Base-by-base conservation (phyloP, 169 alveolate genomes). In the Eimeria maxima region DNA sequence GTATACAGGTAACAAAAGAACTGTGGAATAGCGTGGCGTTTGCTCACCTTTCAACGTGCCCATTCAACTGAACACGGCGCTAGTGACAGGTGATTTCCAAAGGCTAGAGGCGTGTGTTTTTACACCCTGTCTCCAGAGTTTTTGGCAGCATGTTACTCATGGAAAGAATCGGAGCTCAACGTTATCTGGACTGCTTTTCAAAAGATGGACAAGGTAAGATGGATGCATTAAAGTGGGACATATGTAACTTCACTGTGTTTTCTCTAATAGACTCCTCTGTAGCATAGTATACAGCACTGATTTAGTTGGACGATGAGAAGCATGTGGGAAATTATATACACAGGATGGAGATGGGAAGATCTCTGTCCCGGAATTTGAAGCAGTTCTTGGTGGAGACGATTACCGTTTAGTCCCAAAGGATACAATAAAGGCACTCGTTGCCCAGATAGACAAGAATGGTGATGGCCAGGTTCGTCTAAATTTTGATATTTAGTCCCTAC, bases 91-190 rank as follows among this genome's bases (percentile, higher is more conserved):
- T 0, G 7, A 7, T 7, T 45, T 11, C 11, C 0, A 1, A 69
- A 33, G 14, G 80, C 45, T 29, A 22, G 80, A 69, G 42, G 47
- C 45, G 7, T 27, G 80, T 10, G 45, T 11, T 7, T 69, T n/a
- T 33, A 0, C 88, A 45, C 11, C 3, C 42, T 81, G 65, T 55
- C 18, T 4, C 5, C 95, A 6, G 98, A 97, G 89, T 97, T 97
- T 89, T 78, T 97, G 81, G 97, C 98, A n/a, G 98, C 98, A 14
- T 96, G 98, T 73, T 96, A 96, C 73, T 96, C 96, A 22, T 97
- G 98, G 97, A 86, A 97, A 63, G 97, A 97, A 50, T 80, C 96
- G 45, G 97, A 96, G 76, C 96, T 97, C 27, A 97, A 97, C 91
- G 95, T 95, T 24, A 81, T 97, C 13, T 96, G 96, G 94, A 92